Evolutionary conservation across 2,329 filamentous ascomycete genomes (phyloP), one percentile per base, ranked within the genome.

Genomic region (Tolypocladium paradoxum): DNA sequence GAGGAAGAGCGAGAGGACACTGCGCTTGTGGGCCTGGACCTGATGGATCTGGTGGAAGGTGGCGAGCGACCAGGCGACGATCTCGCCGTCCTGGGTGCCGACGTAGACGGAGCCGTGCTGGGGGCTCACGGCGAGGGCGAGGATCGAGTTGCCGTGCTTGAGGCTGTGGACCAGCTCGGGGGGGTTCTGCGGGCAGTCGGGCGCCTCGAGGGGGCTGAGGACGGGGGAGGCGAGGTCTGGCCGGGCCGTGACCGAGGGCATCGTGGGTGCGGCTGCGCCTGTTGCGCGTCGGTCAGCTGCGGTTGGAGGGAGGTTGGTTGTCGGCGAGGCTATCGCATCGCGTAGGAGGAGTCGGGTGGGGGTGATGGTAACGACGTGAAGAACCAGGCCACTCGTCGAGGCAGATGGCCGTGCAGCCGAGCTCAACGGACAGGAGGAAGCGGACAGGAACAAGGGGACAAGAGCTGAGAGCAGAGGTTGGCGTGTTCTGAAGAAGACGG

Each of bases 71-170:
- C 90, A 99, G 46, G 91, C 85, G 47, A 95, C 77, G 56, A 99
- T 95, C 72, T 96, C 90, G 56, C 93, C 93, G 57, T 90, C 88
- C 66, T 96, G 90, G 1, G 93, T 91, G 40, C 93, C 93, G 20
- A 92, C 91, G 68, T 90, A 99, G 52, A 99, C 87, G 65, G 84
- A 85, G 50, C 87, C 81, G 58, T 89, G 81, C 48, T 87, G 78
- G 50, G 88, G 78, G 54, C 89, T 90, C 27, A 96, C 82, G 4
- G 85, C 88, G 53, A 99, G 79, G 9, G 90, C 83, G 50, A 99
- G 82, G 48, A 95, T 87, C 2, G 87, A 90, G 68, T 83, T 88
- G 63, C 84, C 79, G 65, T 92, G 87, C 64, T 84, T 79, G 57
- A 95, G 80, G 59, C 83, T 84, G 67, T 95, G 89, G 54, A 85